Conservation (phyloP, 2,329 filamentous ascomycete species). For the Microdochium nivale region DNA sequence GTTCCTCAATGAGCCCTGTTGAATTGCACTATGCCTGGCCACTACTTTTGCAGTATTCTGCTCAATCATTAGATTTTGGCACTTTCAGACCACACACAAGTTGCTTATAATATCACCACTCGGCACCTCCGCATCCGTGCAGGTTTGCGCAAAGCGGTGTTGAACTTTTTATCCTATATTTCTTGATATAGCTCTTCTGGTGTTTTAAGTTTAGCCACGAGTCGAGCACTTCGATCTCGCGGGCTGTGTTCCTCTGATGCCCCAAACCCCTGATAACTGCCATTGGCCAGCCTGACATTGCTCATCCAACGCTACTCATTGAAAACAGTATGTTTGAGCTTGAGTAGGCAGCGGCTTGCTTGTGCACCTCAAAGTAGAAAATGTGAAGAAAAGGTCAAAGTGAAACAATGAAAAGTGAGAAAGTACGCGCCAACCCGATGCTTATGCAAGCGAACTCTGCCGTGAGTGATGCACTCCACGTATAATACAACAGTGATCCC, state of each 20-base stretch:
- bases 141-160: too few relatives aligned
- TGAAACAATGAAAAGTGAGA: not conserved
- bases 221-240: conserved; percentile 27
- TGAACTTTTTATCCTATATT: conserved; percentile 4
- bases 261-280: not conserved
- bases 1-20: too few relatives aligned
- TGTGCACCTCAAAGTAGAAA: not conserved
- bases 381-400: not conserved
- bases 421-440: conserved; percentile 1
- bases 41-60: too few relatives aligned
- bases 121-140: too few relatives aligned
- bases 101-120: too few relatives aligned
- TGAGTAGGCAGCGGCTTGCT: not conserved
- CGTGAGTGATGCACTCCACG: not conserved
- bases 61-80: too few relatives aligned
- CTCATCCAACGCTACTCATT: not conserved
- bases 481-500: conserved; percentile 1
- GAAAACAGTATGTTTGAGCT: not conserved
- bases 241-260: conserved; percentile 3
- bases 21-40: too few relatives aligned
- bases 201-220: conserved; percentile 13
- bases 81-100: too few relatives aligned
- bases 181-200: conserved; percentile 4
- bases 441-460: conserved; percentile 5
- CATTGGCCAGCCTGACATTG: not conserved